Evolutionary conservation across 345 rosid species (phyloP).

Genomic region (Salix udensis): DNA sequence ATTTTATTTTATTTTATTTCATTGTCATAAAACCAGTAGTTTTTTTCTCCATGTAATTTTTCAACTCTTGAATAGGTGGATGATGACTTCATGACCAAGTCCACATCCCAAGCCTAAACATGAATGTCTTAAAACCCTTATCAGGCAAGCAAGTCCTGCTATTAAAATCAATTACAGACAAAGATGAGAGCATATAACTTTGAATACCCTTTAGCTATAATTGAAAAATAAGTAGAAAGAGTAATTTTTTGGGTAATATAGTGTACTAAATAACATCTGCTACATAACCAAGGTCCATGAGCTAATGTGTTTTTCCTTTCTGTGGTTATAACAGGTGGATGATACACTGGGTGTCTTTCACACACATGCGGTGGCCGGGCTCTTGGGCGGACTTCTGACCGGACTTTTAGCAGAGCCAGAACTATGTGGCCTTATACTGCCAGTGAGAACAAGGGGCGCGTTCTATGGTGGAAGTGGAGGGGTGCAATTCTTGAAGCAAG

Average conservation of each 20-base stretch:
- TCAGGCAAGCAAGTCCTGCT: neutral
- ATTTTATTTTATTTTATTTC: too few relatives aligned
- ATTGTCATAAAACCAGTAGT: too few relatives aligned
- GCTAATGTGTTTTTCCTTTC: neutral
- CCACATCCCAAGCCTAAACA: neutral
- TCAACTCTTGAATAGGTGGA: neutral
- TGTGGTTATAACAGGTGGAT: constrained; percentile 44
- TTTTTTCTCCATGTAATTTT: too few relatives aligned
- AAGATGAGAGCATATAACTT: neutral
- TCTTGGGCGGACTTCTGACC: constrained; percentile 70
- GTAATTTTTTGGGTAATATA: neutral
- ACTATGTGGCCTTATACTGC: constrained; percentile 46
- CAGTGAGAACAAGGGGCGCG: constrained; percentile 54
- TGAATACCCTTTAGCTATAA: neutral
- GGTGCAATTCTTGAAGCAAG: constrained; percentile 62
- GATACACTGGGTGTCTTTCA: constrained; percentile 88
- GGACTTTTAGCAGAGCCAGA: constrained; percentile 81
- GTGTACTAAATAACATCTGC: neutral
- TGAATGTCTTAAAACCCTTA: neutral
- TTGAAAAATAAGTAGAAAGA: neutral
- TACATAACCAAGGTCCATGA: neutral
- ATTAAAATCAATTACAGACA: neutral
- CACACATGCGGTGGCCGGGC: constrained; percentile 93
- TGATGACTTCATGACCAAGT: neutral
- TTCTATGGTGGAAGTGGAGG: constrained; percentile 77